Conservation (phyloP, 2,329 filamentous ascomycete species). For the Cladosporium sp. region DNA sequence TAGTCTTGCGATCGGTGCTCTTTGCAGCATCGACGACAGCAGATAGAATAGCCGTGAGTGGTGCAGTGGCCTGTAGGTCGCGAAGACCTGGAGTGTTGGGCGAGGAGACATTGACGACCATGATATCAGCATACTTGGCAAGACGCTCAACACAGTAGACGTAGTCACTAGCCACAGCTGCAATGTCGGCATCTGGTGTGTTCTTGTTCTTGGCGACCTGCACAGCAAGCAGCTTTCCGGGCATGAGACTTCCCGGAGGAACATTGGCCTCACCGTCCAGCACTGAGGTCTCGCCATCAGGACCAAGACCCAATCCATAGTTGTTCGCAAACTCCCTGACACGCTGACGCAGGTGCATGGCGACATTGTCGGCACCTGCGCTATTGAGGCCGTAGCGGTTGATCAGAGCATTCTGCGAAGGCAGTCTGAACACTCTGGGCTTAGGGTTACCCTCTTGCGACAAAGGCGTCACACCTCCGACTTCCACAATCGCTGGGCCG, state of each 20-base stretch:
- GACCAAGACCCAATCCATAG: slow-evolving; percentile 64
- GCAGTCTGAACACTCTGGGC: slow-evolving; percentile 84
- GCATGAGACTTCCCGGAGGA: slow-evolving; percentile 75
- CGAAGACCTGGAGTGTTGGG: slow-evolving; percentile 93
- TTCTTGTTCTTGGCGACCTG: slow-evolving; percentile 97
- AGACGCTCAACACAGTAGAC: slow-evolving; percentile 84
- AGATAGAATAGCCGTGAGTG: slow-evolving; percentile 74
- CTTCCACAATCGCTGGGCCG: slow-evolving; percentile 84
- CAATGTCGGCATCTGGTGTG: slow-evolving; percentile 80
- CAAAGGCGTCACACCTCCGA: slow-evolving; percentile 85
- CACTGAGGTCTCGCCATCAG: slow-evolving; percentile 67
- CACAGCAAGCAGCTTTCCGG: slow-evolving; percentile 78
- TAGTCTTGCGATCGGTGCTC: slow-evolving; percentile 66
- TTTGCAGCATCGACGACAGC: slow-evolving; percentile 80
- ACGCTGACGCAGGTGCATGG: slow-evolving; percentile 72
- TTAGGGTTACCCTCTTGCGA: slow-evolving; percentile 85
- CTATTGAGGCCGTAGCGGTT: slow-evolving; percentile 97
- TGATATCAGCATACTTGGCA: slow-evolving; percentile 84
- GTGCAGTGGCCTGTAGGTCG: slow-evolving; percentile 80
- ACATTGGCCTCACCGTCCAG: slow-evolving; percentile 75
- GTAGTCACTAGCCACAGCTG: slow-evolving; percentile 76
- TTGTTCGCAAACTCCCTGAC: slow-evolving; percentile 74
- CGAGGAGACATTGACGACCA: slow-evolving; percentile 98
- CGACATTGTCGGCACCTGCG: slow-evolving; percentile 83
- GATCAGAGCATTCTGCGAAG: slow-evolving; percentile 81